Evolutionary conservation across 83 land plant species (phyloP).

Genomic region (Picea mariana): DNA sequence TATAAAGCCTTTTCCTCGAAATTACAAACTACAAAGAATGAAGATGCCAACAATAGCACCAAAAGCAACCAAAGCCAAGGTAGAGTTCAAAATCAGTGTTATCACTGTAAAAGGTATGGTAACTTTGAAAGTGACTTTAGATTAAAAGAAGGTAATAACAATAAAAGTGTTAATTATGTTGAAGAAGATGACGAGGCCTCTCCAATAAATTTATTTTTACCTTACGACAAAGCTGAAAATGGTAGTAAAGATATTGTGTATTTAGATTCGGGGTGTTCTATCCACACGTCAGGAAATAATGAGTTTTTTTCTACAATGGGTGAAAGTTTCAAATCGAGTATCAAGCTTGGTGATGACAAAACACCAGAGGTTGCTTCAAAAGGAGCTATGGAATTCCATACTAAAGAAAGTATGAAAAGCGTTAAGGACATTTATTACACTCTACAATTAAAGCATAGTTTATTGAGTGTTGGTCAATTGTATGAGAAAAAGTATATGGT

Average conservation of each 20-base stretch:
- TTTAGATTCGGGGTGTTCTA: not conserved
- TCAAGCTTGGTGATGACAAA: not conserved
- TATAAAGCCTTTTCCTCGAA: too few species aligned
- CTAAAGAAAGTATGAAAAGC: not conserved
- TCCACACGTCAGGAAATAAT: not conserved
- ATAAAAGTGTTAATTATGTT: too few species aligned
- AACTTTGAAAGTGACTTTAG: too few species aligned
- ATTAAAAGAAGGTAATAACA: too few species aligned
- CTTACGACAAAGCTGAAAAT: not conserved
- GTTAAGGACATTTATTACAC: not conserved
- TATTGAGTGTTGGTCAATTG: not conserved
- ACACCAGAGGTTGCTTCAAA: not conserved
- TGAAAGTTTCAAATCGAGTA: not conserved
- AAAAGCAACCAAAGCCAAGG: too few species aligned
- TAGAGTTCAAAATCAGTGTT: too few species aligned
- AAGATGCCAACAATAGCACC: too few species aligned
- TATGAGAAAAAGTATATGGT: too few species aligned
- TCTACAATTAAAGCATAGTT: not conserved
- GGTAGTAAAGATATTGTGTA: too few species aligned
- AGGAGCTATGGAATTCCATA: not conserved
- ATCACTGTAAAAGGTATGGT: too few species aligned
- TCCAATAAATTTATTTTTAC: too few species aligned
- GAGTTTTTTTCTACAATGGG: not conserved
- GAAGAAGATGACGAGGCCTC: not conserved
- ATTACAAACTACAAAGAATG: too few species aligned